Evolutionary conservation across 257 asterid genomes (phyloP).

Genomic region (Linaria vulgaris): DNA sequence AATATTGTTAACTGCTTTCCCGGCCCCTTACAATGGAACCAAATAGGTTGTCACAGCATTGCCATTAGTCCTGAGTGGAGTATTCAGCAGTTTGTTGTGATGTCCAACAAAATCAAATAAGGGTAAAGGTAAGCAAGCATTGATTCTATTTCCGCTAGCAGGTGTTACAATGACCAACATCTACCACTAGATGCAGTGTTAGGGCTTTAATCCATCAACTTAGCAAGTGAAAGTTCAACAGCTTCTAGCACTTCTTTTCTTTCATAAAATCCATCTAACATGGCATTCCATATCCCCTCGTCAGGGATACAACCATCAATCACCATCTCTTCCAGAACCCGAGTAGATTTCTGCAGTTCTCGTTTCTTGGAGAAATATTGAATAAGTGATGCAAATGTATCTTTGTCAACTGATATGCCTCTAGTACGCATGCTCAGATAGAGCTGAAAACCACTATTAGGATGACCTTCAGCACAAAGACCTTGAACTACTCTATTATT

Average conservation of each 20-base stretch:
- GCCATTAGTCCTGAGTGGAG: conserved; percentile 79
- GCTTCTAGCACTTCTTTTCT: conserved; percentile 62
- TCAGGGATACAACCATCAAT: conserved; percentile 73
- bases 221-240: conserved; percentile 45
- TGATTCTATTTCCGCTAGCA: no score
- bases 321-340: conserved; percentile 76
- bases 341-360: conserved; percentile 65
- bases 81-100: conserved; percentile 75
- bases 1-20: conserved; percentile 62
- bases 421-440: conserved; percentile 67
- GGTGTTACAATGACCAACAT: no score
- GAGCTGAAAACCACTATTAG: conserved; percentile 62
- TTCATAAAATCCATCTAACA: conserved; percentile 68
- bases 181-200: conserved; percentile 29
- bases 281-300: conserved; percentile 54
- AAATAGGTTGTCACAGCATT: conserved; percentile 60
- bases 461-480: conserved; percentile 46
- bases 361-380: conserved; percentile 52
- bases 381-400: conserved; percentile 58
- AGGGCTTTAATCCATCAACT: conserved; percentile 37
- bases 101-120: no score
- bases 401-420: conserved; percentile 71
- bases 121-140: no score
- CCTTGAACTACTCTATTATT: conserved; percentile 69
- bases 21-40: conserved; percentile 42